Evolutionary conservation across 148 eudicot species (phyloP).

Genomic region (Dysphania ambrosioides): DNA sequence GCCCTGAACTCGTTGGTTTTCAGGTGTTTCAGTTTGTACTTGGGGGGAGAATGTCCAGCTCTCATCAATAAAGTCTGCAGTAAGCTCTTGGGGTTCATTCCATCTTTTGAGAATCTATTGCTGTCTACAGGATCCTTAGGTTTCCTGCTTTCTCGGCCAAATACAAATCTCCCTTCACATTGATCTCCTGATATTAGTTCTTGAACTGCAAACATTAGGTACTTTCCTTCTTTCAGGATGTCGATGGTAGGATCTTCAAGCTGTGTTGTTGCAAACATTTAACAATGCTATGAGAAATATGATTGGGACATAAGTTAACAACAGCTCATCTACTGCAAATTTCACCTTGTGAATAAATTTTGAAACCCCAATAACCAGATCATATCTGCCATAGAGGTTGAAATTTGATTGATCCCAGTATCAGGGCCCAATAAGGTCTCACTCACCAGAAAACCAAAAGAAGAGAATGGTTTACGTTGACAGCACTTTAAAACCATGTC

Average conservation of each 20-base stretch:
- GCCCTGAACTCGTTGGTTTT: slow-evolving; percentile 95
- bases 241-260: slow-evolving; percentile 76
- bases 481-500: background rate
- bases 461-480: background rate
- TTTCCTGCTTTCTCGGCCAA: slow-evolving; percentile 83
- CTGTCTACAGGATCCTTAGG: slow-evolving; percentile 44
- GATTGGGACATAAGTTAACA: background rate
- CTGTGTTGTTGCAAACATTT: slow-evolving; percentile 41
- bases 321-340: background rate
- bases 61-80: slow-evolving; percentile 94
- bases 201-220: slow-evolving; percentile 86
- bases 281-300: slow-evolving; percentile 9
- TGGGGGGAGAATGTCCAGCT: slow-evolving; percentile 96
- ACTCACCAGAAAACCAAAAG: no score
- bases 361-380: background rate
- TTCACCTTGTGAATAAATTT: background rate
- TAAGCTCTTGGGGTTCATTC: slow-evolving; percentile 89
- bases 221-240: slow-evolving; percentile 85
- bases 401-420: no score
- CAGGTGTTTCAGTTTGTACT: slow-evolving; percentile 88
- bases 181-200: slow-evolving; percentile 89
- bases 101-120: slow-evolving; percentile 70
- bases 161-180: slow-evolving; percentile 90
- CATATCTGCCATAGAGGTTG: background rate
- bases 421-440: no score